A percentile compares a stretch with the other conserved stretches of the same genome.
Evolutionary conservation across 2,329 filamentous ascomycete species (phyloP).

Genomic region (Gremmenia infestans): DNA sequence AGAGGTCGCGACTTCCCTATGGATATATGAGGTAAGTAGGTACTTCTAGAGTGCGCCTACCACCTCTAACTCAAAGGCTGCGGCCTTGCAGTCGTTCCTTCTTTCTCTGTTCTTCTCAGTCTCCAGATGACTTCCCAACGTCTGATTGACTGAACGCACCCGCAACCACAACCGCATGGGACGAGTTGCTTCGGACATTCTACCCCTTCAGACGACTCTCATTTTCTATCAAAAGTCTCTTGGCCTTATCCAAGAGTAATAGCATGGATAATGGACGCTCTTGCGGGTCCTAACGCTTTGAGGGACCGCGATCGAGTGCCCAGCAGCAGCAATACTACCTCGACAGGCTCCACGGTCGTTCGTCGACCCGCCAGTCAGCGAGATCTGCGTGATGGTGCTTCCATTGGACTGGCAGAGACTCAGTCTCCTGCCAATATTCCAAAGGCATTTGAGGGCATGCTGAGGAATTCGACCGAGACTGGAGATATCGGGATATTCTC

Average conservation of each 20-base stretch:
- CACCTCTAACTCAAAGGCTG: not conserved
- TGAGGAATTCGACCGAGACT: conserved; percentile 61
- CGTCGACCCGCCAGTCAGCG: conserved; percentile 16
- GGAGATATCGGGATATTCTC: conserved; percentile 60
- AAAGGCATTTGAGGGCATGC: conserved; percentile 57
- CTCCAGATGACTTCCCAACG: not conserved
- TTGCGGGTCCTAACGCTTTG: conserved; percentile 9
- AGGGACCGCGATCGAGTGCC: conserved; percentile 9
- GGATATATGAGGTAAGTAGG: not conserved
- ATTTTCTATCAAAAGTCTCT: not conserved
- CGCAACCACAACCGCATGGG: too few species aligned
- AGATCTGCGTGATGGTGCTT: conserved; percentile 31
- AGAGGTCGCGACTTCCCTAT: not conserved
- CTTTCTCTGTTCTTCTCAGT: not conserved
- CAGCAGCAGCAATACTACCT: conserved; percentile 8
- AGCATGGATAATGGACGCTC: conserved; percentile 23
- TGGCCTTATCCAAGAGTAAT: not conserved
- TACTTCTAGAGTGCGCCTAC: not conserved
- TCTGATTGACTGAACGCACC: too few species aligned
- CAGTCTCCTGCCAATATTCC: conserved; percentile 41
- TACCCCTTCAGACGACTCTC: too few species aligned
- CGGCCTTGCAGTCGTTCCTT: not conserved
- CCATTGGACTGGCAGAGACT: conserved; percentile 28
- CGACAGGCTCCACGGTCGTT: conserved; percentile 9
- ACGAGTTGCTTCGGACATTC: too few species aligned